Evolutionary conservation across 805 yeast genomes (phyloP).

Genomic region (Phaffomyces antillensis): DNA sequence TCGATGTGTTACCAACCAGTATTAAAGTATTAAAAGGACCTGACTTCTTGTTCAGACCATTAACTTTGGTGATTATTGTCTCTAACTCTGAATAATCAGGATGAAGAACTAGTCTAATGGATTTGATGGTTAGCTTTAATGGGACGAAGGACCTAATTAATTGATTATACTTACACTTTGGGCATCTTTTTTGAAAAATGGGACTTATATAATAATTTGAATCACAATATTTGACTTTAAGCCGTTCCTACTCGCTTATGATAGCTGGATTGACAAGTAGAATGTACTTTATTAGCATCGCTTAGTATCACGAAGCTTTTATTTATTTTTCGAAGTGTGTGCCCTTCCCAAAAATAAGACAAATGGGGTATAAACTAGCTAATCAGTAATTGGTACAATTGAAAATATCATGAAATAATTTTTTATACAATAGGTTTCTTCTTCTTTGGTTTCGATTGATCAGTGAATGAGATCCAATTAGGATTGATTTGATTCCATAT

Average conservation of each 20-base stretch:
- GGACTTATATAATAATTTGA: too few relatives aligned
- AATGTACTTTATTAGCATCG: too few relatives aligned
- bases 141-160: background rate
- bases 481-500: conserved; percentile 60
- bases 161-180: conserved; percentile 11
- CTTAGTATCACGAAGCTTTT: too few relatives aligned
- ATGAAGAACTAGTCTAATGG: conserved; percentile 11
- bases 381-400: too few relatives aligned
- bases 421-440: conserved; percentile 22
- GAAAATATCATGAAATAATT: too few relatives aligned
- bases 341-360: too few relatives aligned
- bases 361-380: too few relatives aligned
- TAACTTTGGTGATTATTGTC: conserved; percentile 36
- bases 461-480: conserved; percentile 58
- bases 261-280: too few relatives aligned
- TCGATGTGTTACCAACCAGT: conserved; percentile 40
- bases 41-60: conserved; percentile 44
- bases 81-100: conserved; percentile 18
- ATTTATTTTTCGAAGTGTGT: too few relatives aligned
- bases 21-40: conserved; percentile 60
- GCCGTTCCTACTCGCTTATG: too few relatives aligned
- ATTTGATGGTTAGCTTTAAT: background rate
- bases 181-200: conserved; percentile 3
- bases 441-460: conserved; percentile 51
- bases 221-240: too few relatives aligned